Percentiles rank a stretch among this genome's conserved stretches.
Conservation (phyloP, 108 stramenopile genomes). For the Schizochytrium sp. region DNA sequence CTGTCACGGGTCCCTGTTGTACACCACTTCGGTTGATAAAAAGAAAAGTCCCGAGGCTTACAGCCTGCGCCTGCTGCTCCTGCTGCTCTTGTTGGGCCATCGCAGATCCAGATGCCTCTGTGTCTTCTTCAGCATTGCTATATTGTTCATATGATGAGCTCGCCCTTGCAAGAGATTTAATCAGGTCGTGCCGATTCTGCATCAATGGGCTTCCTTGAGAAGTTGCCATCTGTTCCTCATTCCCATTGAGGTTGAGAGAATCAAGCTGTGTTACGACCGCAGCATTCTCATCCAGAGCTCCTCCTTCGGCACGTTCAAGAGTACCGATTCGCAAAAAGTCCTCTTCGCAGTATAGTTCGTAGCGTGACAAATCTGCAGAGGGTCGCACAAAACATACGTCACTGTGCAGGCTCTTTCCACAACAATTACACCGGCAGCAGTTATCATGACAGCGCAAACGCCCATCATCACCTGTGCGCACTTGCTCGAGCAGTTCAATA, state of each 20-base stretch:
- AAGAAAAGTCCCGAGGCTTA: not conserved
- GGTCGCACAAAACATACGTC: not conserved
- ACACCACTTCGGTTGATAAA: conserved; percentile 21
- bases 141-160: not conserved
- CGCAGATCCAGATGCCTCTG: not conserved
- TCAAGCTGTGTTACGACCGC: too few relatives aligned
- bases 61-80: not conserved
- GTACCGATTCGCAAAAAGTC: not conserved
- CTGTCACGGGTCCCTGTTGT: conserved; percentile 9
- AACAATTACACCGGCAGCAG: conserved; percentile 4
- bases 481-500: conserved; percentile 12
- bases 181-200: not conserved
- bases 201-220: too few relatives aligned
- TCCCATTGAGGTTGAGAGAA: too few relatives aligned
- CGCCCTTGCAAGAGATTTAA: not conserved
- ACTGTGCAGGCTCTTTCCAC: not conserved
- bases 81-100: not conserved
- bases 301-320: too few relatives aligned
- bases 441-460: conserved; percentile 14
- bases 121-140: not conserved
- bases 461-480: conserved; percentile 12
- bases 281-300: too few relatives aligned
- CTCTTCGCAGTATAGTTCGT: not conserved
- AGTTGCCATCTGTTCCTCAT: too few relatives aligned
- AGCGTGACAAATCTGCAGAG: conserved; percentile 19